phyloP scores from a whole-genome alignment of 1,284 basidiomycete species.

The Malassezia sympodialis region DNA sequence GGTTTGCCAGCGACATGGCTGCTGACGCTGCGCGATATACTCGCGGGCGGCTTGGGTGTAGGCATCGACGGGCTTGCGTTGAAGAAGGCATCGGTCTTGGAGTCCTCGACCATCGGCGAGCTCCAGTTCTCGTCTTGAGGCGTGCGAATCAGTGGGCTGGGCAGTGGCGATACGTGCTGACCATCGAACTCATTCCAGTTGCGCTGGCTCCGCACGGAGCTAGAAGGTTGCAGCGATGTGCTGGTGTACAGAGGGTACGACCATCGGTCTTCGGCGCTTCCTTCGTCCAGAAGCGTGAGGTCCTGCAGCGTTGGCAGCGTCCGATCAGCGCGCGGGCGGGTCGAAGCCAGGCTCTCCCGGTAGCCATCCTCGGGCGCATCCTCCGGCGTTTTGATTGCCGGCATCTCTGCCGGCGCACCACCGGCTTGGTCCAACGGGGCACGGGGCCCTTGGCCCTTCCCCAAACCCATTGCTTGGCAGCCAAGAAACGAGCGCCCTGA shows the following conservation, averaged over 20 bases:
- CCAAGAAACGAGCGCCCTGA: not conserved
- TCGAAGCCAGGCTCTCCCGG: not conserved
- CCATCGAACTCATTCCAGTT: constrained; percentile 44
- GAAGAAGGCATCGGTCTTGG: constrained; percentile 37
- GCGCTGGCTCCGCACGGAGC: constrained; percentile 34
- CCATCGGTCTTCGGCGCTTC: not conserved
- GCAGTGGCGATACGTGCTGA: constrained; percentile 37
- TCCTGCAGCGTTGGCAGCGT: not conserved
- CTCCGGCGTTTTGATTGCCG: not conserved
- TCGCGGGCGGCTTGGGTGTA: constrained; percentile 12
- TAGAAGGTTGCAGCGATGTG: constrained; percentile 7
- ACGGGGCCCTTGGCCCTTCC: not conserved
- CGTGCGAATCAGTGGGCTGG: constrained; percentile 26
- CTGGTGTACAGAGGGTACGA: not conserved
- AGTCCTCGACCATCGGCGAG: constrained; percentile 3
- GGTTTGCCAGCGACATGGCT: not conserved
- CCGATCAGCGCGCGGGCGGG: not conserved
- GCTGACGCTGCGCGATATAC: constrained; percentile 9
- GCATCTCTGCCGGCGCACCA: not conserved
- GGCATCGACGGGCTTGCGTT: constrained; percentile 12
- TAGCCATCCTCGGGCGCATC: not conserved
- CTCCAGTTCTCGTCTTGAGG: not conserved
- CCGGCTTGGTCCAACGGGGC: not conserved
- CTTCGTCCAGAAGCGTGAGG: not conserved
- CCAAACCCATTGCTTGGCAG: not conserved